Base-by-base conservation (phyloP, 2,329 filamentous ascomycete genomes). In the Sporothrix mexicana region DNA sequence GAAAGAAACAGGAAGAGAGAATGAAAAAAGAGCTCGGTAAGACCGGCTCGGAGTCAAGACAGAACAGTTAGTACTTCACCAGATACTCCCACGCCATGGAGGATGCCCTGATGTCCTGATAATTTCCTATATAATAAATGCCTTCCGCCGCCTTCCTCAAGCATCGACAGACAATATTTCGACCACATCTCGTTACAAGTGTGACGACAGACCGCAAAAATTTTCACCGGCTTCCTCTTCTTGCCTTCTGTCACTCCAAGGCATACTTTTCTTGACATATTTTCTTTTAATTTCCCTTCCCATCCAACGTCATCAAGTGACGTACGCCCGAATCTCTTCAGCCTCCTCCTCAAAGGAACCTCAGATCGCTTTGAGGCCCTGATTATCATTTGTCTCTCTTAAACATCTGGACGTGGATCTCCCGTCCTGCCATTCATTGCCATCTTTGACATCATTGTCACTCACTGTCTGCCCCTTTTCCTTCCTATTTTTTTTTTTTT, bases 111-210 rank as follows among this genome's bases (percentile, higher is more conserved):
- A 15, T 20, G 30, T 62, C 30, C 30, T 36, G 30, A 36, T 36
- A 36, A 36, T 41, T 67, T 36, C 23, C 45, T 67, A 49, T 67
- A 67, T 67, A 67, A 36, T 9, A 7, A 20, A 10, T 17, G 5
- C 3, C 51, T 45, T 69, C 30, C 25, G 30, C 51, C 36, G 51
- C 25, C 66, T 41, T 10, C 20, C 7, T 59, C 51, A 41, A 45
- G 67, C 67, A 69, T 53, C 41, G 23, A 62, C 23, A 62, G 23
- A 70, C 23, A 45, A 49, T 15, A 41, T 69, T 23, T 15, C 25
- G 13, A 25, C 36, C n/a, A 36, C 67, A 41, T 55, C 36, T 20
- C 47, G 49, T 55, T 57, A 30, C n/a, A 47, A 57, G 51, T 45
- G 49, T 69, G n/a, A 45, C 66, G 68, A 55, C 68, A 45, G 12